Percentiles rank a stretch among this genome's conserved stretches.
Evolutionary conservation across 2,329 filamentous ascomycete species (phyloP).

Genomic region (Cladosporium austrohemisphaericum): DNA sequence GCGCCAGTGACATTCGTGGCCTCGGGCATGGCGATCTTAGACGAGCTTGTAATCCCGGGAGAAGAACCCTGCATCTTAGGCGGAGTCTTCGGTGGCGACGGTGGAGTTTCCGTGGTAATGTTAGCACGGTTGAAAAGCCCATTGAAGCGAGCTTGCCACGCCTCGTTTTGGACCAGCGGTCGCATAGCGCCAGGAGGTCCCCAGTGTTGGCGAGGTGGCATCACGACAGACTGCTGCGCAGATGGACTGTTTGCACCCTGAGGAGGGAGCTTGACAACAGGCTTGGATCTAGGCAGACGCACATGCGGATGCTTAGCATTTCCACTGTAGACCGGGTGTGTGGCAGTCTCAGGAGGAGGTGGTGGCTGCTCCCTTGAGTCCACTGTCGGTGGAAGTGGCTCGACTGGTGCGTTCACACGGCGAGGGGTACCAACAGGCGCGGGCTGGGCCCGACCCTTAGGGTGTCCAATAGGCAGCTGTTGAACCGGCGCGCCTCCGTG

Average conservation of each 20-base stretch:
- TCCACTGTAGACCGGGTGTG: slow-evolving; percentile 69
- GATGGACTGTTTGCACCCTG: slow-evolving; percentile 38
- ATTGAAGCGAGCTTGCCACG: slow-evolving; percentile 84
- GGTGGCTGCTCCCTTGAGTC: slow-evolving; percentile 37
- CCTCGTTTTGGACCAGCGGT: slow-evolving; percentile 45
- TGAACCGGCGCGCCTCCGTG: slow-evolving; percentile 23
- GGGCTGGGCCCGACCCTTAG: slow-evolving; percentile 17
- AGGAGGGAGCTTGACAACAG: slow-evolving; percentile 78
- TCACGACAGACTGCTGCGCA: slow-evolving; percentile 35
- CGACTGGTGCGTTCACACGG: slow-evolving; percentile 21
- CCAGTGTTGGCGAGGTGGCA: slow-evolving; percentile 36
- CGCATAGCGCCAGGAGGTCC: slow-evolving; percentile 32
- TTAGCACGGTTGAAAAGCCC: slow-evolving; percentile 64
- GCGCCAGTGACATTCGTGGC: slow-evolving; percentile 50
- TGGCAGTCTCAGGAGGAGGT: slow-evolving; percentile 68
- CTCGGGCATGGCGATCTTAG: slow-evolving; percentile 64
- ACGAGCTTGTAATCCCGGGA: slow-evolving; percentile 57
- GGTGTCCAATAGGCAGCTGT: slow-evolving; percentile 30
- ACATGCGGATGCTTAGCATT: slow-evolving; percentile 64
- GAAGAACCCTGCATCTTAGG: slow-evolving; percentile 45
- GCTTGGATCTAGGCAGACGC: slow-evolving; percentile 64
- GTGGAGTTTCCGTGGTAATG: slow-evolving; percentile 39
- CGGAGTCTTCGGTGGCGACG: slow-evolving; percentile 37
- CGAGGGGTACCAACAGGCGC: slow-evolving; percentile 19
- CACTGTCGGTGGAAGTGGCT: slow-evolving; percentile 22